These are phyloP conservation scores for Chalaropsis thielavioides DNA, from an alignment of 2,329 filamentous ascomycete genomes.

Conservation along the genomic window DNA sequence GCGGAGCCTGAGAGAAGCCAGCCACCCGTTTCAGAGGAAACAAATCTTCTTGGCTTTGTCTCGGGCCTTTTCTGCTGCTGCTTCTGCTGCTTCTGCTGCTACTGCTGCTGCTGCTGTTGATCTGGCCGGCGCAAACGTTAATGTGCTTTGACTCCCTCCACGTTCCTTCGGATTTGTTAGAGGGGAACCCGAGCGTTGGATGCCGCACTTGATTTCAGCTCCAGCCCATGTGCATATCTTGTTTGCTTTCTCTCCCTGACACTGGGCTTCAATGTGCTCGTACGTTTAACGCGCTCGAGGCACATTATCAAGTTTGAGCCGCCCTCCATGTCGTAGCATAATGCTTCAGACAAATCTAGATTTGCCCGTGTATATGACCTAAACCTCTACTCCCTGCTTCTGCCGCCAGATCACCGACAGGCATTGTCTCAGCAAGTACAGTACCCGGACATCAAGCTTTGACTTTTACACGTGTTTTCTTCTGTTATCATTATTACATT, in stretches of 20 bases:
- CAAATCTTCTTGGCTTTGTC: not conserved
- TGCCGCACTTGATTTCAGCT: not conserved
- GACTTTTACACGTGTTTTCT: not conserved
- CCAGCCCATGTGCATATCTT: not conserved
- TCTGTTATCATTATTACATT: not conserved
- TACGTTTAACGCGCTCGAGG: not conserved
- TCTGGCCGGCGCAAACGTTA: too few species aligned
- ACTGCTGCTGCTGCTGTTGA: too few species aligned
- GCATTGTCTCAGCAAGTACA: not conserved
- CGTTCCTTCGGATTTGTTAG: too few species aligned
- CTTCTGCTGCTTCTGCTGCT: too few species aligned
- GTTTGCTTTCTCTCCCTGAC: not conserved
- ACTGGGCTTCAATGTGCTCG: too few species aligned
- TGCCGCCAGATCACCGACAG: not conserved
- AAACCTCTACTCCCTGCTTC: not conserved
- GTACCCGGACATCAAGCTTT: not conserved
- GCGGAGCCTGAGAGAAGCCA: not conserved
- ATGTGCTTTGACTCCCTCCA: too few species aligned
- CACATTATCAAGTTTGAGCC: not conserved
- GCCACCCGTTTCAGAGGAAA: not conserved
- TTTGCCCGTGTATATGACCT: not conserved
- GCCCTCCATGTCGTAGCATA: not conserved
- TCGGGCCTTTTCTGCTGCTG: not conserved
- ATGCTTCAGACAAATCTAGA: not conserved
- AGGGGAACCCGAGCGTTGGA: too few species aligned